Evolutionary conservation across 2,329 filamentous ascomycete genomes (phyloP), one percentile per base, ranked within the genome.

Genomic region (Curvularia sp.): DNA sequence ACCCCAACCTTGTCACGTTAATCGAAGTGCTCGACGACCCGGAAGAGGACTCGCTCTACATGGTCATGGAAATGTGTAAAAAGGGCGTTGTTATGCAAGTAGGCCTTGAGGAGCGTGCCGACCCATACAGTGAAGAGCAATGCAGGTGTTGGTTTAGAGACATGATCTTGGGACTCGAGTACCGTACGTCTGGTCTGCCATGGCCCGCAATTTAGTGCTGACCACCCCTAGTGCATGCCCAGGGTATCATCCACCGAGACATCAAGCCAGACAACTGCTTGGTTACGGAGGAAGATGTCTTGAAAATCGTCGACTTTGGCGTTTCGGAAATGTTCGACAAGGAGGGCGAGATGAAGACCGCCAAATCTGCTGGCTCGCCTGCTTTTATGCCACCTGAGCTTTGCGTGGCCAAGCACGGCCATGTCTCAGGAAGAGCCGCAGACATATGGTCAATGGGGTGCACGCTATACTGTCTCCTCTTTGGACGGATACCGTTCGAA

Each of bases 391-490:
- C 95, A 0, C 95, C 95, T 0, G 95, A 99, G 77, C 82, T 99
- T 12, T 99, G 95, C 71, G 88, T 93, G 22, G 86, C 88, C 7
- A 93, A 87, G 69, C 94, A 97, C 73, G 92, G 91, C 0, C 89
- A 93, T 65, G 89, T 98, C 1, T 94, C 91, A 2, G 95, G 95
- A 10, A 90, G 87, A 68, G 93, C 94, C 4, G 92, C 92, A 4
- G 95, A 99, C 77, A 93, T 99, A 53, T 99, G 95, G 95, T 96
- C 94, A 3, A 98, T 98, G 94, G 95, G 95, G 6, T 89, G 97
- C 8, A 96, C 93, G 1, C 82, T 99, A 2, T 98, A 94, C 75
- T 99, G 95, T 75, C 83, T 99, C 39, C 88, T 90, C 60, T 98
- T 96, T 70, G 95, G 95, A 31, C 84, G 82, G 49, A 89, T 99